Conservation (phyloP, 495 filamentous ascomycete genomes). For the Neurospora tetrasperma region DNA sequence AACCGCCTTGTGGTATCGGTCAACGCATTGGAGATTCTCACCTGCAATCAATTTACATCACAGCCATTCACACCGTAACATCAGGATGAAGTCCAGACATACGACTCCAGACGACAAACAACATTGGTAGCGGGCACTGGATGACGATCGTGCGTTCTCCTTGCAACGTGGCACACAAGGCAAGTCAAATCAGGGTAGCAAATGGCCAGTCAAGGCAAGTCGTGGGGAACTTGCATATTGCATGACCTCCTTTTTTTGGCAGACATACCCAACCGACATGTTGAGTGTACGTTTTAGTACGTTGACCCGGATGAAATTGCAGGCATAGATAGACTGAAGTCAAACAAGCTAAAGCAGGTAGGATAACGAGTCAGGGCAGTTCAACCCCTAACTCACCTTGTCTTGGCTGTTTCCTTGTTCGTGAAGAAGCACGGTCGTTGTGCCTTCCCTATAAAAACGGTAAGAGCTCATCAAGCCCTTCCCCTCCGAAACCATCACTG, state of each 20-base stretch:
- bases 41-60: neutral
- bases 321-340: no score
- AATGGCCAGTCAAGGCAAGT: no score
- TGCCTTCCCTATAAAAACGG: neutral
- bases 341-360: no score
- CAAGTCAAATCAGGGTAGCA: no score
- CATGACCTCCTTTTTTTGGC: no score
- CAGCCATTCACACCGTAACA: neutral
- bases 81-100: neutral
- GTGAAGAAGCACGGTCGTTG: neutral
- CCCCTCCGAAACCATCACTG: neutral
- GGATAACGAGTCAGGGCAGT: no score
- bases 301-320: no score
- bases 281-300: no score
- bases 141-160: neutral
- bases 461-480: neutral
- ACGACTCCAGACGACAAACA: neutral
- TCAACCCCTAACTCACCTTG: no score
- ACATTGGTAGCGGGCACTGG: neutral
- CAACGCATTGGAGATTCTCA: neutral
- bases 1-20: neutral
- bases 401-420: neutral
- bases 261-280: no score
- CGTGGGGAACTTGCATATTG: no score
- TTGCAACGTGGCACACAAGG: no score